A percentile compares a stretch with the other conserved stretches of the same genome.
These are phyloP conservation scores for Diplodia seriata DNA, from an alignment of 2,329 filamentous ascomycete genomes.

Conservation along the genomic window DNA sequence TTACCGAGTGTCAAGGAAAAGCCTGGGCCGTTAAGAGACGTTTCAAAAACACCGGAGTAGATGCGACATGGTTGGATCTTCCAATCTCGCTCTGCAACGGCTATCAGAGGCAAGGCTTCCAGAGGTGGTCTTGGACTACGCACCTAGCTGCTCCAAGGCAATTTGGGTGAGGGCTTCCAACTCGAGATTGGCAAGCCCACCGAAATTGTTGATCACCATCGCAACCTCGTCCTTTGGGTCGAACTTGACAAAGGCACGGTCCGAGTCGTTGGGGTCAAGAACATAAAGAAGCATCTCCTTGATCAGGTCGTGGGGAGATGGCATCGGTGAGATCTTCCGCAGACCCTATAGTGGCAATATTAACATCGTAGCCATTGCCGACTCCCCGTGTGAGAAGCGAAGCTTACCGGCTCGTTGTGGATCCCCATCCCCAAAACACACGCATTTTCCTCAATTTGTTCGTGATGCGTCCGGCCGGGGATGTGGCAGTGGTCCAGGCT, in stretches of 20 bases:
- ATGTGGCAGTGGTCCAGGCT: conserved; percentile 62
- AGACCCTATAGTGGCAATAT: conserved; percentile 45
- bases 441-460: conserved; percentile 52
- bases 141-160: conserved; percentile 47
- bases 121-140: not conserved
- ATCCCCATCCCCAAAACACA: conserved; percentile 57
- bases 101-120: not conserved
- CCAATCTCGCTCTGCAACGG: conserved; percentile 54
- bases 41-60: conserved; percentile 73
- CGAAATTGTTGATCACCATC: conserved; percentile 59
- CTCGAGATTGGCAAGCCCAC: conserved; percentile 57
- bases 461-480: conserved; percentile 58
- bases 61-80: conserved; percentile 67
- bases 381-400: too few species aligned
- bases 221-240: conserved; percentile 53
- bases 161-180: conserved; percentile 57
- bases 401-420: conserved; percentile 57
- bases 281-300: conserved; percentile 58
- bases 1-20: conserved; percentile 67
- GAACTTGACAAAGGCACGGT: conserved; percentile 59
- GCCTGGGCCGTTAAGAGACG: conserved; percentile 73
- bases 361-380: not conserved
- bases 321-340: conserved; percentile 55
- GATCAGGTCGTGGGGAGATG: conserved; percentile 57
- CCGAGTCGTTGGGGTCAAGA: conserved; percentile 55